Percentiles rank a stretch among this genome's conserved stretches.
These are phyloP conservation scores for Cerrena zonata DNA, from an alignment of 1,284 basidiomycete genomes.

Conservation along the genomic window DNA sequence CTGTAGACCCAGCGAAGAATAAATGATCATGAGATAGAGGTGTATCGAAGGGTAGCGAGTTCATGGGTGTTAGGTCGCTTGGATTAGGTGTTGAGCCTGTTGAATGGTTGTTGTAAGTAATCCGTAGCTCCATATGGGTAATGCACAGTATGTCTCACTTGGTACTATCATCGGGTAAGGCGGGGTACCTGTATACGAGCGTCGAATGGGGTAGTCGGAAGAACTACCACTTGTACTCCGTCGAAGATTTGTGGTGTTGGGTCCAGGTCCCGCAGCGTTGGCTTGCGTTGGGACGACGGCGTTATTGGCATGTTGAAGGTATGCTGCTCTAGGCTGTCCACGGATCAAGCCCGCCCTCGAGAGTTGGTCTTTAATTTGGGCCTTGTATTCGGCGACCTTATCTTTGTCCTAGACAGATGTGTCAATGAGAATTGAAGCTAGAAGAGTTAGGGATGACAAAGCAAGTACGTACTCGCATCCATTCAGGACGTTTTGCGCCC, in stretches of 20 bases:
- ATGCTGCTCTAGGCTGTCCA: constrained; percentile 62
- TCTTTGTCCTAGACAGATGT: constrained; percentile 61
- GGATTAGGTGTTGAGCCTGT: not conserved
- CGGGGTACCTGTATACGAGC: constrained; percentile 8
- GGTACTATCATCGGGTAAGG: constrained; percentile 9
- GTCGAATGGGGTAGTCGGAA: constrained; percentile 3
- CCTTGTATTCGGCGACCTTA: constrained; percentile 74
- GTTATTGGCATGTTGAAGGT: constrained; percentile 10
- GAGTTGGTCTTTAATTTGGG: constrained; percentile 74
- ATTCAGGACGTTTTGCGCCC: constrained; percentile 73
- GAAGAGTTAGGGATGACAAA: not conserved
- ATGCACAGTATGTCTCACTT: constrained; percentile 7
- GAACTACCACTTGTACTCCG: constrained; percentile 17
- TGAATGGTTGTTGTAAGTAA: not conserved
- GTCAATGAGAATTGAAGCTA: constrained; percentile 11
- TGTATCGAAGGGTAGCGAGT: constrained; percentile 6
- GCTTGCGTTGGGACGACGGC: constrained; percentile 8
- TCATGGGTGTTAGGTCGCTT: not conserved
- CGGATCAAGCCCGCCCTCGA: constrained; percentile 71
- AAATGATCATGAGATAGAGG: constrained; percentile 5
- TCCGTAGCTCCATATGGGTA: not conserved
- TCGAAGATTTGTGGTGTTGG: constrained; percentile 19
- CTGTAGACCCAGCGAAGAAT: constrained; percentile 10
- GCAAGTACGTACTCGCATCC: constrained; percentile 65
- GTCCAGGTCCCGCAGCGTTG: constrained; percentile 21